phyloP scores from a whole-genome alignment of 768 basidiomycete genomes.

The Chalciporus sphaerocephalus region DNA sequence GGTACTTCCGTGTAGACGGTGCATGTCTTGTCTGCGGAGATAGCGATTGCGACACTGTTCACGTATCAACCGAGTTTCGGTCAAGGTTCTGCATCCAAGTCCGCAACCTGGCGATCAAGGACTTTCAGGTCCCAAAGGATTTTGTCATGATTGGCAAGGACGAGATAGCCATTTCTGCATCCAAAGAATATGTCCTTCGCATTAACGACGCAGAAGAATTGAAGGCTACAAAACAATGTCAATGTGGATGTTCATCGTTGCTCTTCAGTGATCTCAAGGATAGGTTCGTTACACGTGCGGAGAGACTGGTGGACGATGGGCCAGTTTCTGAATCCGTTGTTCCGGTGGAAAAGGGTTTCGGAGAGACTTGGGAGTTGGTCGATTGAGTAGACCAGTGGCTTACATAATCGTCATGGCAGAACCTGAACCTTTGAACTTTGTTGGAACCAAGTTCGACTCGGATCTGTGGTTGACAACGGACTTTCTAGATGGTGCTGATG shows the following conservation, averaged over 20 bases:
- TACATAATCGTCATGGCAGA: no score
- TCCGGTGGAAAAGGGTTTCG: neutral
- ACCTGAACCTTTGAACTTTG: no score
- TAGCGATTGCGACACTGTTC: neutral
- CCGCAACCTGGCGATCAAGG: neutral
- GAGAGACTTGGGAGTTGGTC: slow-evolving; percentile 5
- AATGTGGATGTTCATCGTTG: neutral
- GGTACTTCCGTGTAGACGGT: slow-evolving; percentile 1
- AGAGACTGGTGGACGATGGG: neutral
- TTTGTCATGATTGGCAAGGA: slow-evolving; percentile 3
- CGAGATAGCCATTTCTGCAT: neutral
- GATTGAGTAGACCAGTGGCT: neutral
- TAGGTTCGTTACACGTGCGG: neutral
- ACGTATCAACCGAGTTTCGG: slow-evolving; percentile 3
- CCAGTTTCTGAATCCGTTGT: neutral
- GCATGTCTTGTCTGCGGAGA: neutral
- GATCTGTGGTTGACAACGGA: no score
- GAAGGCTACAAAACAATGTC: neutral
- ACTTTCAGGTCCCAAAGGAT: neutral
- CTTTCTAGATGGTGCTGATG: no score
- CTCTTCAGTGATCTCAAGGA: slow-evolving; percentile 1
- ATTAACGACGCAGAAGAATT: neutral
- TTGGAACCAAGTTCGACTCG: no score
- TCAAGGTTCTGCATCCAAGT: neutral
- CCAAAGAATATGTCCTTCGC: neutral